These are phyloP conservation scores for Eutrema yunnanense DNA, from an alignment of 345 rosid genomes.

Conservation along the genomic window DNA sequence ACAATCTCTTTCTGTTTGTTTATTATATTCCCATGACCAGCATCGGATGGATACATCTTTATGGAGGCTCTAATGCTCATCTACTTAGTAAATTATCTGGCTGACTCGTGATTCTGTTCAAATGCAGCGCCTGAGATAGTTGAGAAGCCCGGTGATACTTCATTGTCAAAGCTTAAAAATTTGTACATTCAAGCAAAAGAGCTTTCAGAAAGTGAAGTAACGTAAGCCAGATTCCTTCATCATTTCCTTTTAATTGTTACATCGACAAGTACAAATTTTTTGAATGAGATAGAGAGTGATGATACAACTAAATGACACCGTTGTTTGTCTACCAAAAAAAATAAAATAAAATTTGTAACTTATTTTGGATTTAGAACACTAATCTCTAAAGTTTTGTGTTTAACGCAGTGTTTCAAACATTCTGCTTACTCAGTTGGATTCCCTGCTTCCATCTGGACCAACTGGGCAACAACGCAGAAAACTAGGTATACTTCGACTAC, in stretches of 20 bases:
- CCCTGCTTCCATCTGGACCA: slow-evolving; percentile 65
- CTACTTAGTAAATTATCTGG: background rate
- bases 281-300: background rate
- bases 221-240: slow-evolving; percentile 36
- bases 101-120: slow-evolving; percentile 11
- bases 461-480: slow-evolving; percentile 74
- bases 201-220: slow-evolving; percentile 79
- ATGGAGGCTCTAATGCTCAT: background rate
- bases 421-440: slow-evolving; percentile 62
- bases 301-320: background rate
- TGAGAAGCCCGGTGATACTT: slow-evolving; percentile 84
- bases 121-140: slow-evolving; percentile 84
- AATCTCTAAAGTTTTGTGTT: background rate
- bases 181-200: slow-evolving; percentile 72
- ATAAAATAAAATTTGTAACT: background rate
- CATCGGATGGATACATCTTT: background rate
- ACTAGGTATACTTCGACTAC: slow-evolving; percentile 45
- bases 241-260: background rate
- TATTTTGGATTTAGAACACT: background rate
- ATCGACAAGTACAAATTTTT: background rate
- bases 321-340: background rate
- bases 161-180: slow-evolving; percentile 51
- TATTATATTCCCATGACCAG: background rate
- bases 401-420: slow-evolving; percentile 46
- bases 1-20: background rate